These are phyloP conservation scores for Podosphaera aphanis DNA, from an alignment of 2,329 filamentous ascomycete species.

Conservation along the genomic window DNA sequence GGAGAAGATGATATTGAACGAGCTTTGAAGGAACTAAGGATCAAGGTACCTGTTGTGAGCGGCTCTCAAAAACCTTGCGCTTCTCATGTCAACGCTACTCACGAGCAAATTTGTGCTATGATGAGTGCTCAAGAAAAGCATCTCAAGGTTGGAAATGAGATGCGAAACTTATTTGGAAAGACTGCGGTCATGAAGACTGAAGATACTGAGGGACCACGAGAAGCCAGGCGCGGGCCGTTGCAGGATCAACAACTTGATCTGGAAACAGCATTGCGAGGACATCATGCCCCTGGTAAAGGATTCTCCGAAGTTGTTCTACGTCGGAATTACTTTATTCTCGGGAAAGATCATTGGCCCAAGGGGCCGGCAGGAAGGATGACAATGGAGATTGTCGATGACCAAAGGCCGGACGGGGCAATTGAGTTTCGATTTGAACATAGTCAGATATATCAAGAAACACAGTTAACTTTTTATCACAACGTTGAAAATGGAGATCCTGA, in stretches of 20 bases:
- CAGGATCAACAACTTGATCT: conserved; percentile 20
- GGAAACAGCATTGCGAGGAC: conserved; percentile 18
- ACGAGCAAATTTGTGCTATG: conserved; percentile 26
- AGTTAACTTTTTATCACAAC: conserved; percentile 51
- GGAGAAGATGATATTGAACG: conserved; percentile 40
- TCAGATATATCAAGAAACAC: conserved; percentile 45
- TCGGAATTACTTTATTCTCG: conserved; percentile 44
- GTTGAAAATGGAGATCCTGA: conserved; percentile 74
- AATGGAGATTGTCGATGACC: conserved; percentile 39
- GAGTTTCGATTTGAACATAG: conserved; percentile 66
- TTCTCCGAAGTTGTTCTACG: conserved; percentile 33
- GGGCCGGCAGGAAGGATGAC: conserved; percentile 54
- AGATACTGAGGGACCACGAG: conserved; percentile 22
- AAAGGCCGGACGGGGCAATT: conserved; percentile 29
- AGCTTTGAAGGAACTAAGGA: conserved; percentile 33
- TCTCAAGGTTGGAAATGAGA: conserved; percentile 74
- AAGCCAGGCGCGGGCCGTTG: conserved; percentile 17
- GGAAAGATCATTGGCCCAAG: conserved; percentile 48
- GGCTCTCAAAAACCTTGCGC: not conserved
- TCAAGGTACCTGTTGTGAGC: conserved; percentile 13
- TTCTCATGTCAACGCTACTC: conserved; percentile 16
- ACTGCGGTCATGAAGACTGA: conserved; percentile 32
- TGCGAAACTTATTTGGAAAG: conserved; percentile 52
- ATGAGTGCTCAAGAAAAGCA: conserved; percentile 44
- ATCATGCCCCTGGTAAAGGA: conserved; percentile 26